These are phyloP conservation scores for Penicillium verrucosum DNA, from an alignment of 2,329 filamentous ascomycete genomes.

Conservation along the genomic window DNA sequence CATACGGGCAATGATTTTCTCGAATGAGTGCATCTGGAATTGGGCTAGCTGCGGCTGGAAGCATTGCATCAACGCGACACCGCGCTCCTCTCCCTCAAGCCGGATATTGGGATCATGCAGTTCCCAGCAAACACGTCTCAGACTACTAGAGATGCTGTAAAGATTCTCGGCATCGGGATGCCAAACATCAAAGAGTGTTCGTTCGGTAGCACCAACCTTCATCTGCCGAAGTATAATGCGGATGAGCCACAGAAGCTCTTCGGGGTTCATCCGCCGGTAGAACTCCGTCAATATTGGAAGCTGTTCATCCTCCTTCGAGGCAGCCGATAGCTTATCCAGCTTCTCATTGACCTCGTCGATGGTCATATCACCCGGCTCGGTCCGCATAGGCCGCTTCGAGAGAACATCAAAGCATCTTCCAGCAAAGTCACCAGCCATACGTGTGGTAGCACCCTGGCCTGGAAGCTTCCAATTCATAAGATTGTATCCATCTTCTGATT, in stretches of 20 bases:
- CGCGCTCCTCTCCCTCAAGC: constrained; percentile 70
- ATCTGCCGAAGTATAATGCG: constrained; percentile 84
- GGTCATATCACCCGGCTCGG: constrained; percentile 70
- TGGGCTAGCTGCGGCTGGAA: constrained; percentile 95
- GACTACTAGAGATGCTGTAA: constrained; percentile 87
- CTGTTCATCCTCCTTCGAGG: constrained; percentile 79
- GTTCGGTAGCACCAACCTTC: constrained; percentile 76
- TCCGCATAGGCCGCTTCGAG: constrained; percentile 75
- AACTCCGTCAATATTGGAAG: constrained; percentile 76
- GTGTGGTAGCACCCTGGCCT: constrained; percentile 59
- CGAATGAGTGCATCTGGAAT: constrained; percentile 79
- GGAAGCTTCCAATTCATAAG: constrained; percentile 91
- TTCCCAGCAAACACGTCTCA: constrained; percentile 93
- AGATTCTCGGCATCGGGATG: constrained; percentile 72
- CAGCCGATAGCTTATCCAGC: constrained; percentile 72
- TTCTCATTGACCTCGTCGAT: constrained; percentile 87
- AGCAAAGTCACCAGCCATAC: constrained; percentile 85
- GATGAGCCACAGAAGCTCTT: constrained; percentile 92
- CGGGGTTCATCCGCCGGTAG: constrained; percentile 86
- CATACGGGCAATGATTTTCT: constrained; percentile 71
- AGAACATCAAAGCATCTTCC: constrained; percentile 84
- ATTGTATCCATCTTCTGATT: constrained; percentile 82
- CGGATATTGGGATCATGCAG: constrained; percentile 69
- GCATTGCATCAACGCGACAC: constrained; percentile 82
- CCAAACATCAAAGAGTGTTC: constrained; percentile 80